Base-by-base conservation (phyloP, 495 filamentous ascomycete genomes). In the Penicillium crystallinum region DNA sequence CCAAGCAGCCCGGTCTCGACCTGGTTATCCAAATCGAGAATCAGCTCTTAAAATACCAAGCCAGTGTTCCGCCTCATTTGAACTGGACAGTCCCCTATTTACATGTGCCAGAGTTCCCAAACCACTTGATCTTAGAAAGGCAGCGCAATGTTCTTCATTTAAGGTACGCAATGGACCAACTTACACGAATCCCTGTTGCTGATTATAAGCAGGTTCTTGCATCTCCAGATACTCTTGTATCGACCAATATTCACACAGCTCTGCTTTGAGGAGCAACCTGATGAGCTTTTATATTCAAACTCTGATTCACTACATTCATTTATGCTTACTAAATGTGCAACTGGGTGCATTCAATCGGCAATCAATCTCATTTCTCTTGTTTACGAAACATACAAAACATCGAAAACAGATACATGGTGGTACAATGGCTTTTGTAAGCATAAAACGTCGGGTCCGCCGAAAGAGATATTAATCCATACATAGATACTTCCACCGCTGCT, bases 391-490 rank as follows among this genome's bases (percentile, higher is more conserved):
- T 46, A 46, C 15, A 34, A 35, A 35, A 53, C 53, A 1, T 36
- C 40, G 10, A 35, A 39, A 25, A 15, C 54, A 6, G 52, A 46
- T 21, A 54, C 48, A 10, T 61, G 58, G 58, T 58, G 51, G 22
- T 57, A 61, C 21, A 57, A 54, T 27, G 35, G 57, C 1, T 61
- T 57, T 31, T 61, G 57, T 61, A 36, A 42, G 49, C 21, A n/a
- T 4, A 3, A 25, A 35, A 0, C n/a, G 4, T 31, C 22, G 10
- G 9, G 1, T 22, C 29, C 11, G 7, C 23, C 7, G 3, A 3
- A 3, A 7, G 3, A 15, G 23, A 23, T 22, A 18, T 10, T 46
- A 11, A 57, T 17, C 39, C 33, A 2, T 1, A 18, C 11, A 14
- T 42, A 61, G 57, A 61, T 45, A 36, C 41, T 1, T 54, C 46